Base-by-base conservation (phyloP, 495 filamentous ascomycete species). In the Aspergillus funiculosus region DNA sequence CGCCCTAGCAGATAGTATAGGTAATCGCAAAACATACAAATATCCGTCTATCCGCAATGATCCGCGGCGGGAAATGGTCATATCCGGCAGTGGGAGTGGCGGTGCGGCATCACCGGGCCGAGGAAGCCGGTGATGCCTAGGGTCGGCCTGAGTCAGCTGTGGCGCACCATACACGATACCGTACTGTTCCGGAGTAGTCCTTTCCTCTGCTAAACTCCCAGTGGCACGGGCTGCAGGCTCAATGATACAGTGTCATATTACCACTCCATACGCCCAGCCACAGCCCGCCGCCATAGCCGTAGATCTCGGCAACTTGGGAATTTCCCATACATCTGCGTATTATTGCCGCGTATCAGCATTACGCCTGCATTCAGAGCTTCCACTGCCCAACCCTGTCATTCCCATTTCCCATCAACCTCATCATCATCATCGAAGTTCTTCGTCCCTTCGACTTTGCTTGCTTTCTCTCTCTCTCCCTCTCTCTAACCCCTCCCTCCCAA, bases 241-340 rank as follows among this genome's bases (percentile, higher is more conserved):
- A n/a, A n/a, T n/a, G n/a, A n/a, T n/a, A n/a, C n/a, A n/a, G n/a
- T n/a, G n/a, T n/a, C n/a, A n/a, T n/a, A n/a, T n/a, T n/a, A n/a
- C n/a, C n/a, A n/a, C n/a, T n/a, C n/a, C n/a, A n/a, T n/a, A n/a
- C n/a, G 31, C 28, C 40, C 41, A 50, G 49, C 46, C 53, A 52
- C 49, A 29, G 38, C 32, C 28, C 41, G 32, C 53, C 54, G 56
- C 50, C 51, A 56, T 59, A 56, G 53, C 57, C 50, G 57, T 54
- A 48, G 31, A 48, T 52, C 39, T 52, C 49, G 44, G 48, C 46
- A 52, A 52, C 18, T 38, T 30, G 28, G n/a, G n/a, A n/a, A n/a
- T n/a, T n/a, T n/a, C n/a, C n/a, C n/a, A n/a, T n/a, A n/a, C n/a
- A n/a, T n/a, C n/a, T n/a, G n/a, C n/a, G n/a, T n/a, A n/a, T n/a